Percentiles rank a stretch among this genome's conserved stretches.
Evolutionary conservation across 768 basidiomycete species (phyloP).

Genomic region (Lepiota brunneoincarnata): DNA sequence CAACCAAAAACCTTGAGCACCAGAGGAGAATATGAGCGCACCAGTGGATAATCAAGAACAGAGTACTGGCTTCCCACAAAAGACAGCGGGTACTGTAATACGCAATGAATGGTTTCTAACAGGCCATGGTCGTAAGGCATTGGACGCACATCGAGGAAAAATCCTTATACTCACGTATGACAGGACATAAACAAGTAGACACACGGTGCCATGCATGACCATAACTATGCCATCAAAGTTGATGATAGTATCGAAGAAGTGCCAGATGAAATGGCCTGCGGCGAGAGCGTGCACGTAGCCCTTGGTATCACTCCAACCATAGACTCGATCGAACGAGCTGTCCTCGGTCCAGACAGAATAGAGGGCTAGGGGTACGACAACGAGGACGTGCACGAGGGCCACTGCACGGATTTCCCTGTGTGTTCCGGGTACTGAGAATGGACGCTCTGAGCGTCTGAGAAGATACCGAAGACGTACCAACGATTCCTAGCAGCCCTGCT

Average conservation of each 20-base stretch:
- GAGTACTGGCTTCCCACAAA: conserved; percentile 85
- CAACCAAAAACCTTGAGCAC: too few relatives aligned
- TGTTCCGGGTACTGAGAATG: conserved; percentile 10
- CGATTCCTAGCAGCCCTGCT: conserved; percentile 49
- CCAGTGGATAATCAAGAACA: conserved; percentile 90
- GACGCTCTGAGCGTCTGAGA: conserved; percentile 1
- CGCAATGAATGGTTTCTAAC: conserved; percentile 68
- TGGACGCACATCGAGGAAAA: conserved; percentile 1
- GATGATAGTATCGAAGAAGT: conserved; percentile 64
- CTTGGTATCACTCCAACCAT: conserved; percentile 65
- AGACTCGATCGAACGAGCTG: conserved; percentile 59
- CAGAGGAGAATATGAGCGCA: conserved; percentile 24
- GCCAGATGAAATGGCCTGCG: conserved; percentile 84
- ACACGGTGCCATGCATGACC: conserved; percentile 73
- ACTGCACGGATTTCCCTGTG: conserved; percentile 66
- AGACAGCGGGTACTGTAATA: conserved; percentile 80
- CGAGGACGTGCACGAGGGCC: conserved; percentile 69
- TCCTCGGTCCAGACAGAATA: conserved; percentile 42
- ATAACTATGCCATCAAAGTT: conserved; percentile 74
- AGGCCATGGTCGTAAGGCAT: not conserved
- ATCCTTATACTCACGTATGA: conserved; percentile 53
- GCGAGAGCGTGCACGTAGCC: conserved; percentile 67
- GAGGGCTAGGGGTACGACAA: conserved; percentile 64
- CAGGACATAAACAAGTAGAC: conserved; percentile 62
- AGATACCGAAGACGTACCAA: conserved; percentile 42